Conservation (phyloP, 2,329 filamentous ascomycete species). For the Clarireedia paspali region DNA sequence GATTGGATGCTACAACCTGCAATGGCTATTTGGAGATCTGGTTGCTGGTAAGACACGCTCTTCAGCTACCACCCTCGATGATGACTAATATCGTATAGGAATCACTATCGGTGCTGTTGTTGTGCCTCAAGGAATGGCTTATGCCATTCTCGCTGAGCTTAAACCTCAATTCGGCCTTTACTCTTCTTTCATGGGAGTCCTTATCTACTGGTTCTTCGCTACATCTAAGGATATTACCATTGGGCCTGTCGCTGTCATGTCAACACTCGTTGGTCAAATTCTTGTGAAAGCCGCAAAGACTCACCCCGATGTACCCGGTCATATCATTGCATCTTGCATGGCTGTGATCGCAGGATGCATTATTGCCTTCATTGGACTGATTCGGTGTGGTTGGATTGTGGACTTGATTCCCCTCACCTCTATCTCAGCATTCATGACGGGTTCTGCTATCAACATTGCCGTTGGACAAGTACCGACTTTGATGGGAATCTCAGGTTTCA, state of each 20-base stretch:
- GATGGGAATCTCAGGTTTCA: slow-evolving; percentile 65
- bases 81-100: slow-evolving; percentile 32
- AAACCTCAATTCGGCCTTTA: slow-evolving; percentile 79
- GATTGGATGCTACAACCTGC: slow-evolving; percentile 80
- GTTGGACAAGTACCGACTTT: slow-evolving; percentile 75
- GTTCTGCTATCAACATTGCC: slow-evolving; percentile 83
- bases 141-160: slow-evolving; percentile 77
- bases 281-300: slow-evolving; percentile 54
- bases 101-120: slow-evolving; percentile 69
- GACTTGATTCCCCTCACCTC: slow-evolving; percentile 87
- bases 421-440: slow-evolving; percentile 94
- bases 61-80: not conserved
- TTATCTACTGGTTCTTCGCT: slow-evolving; percentile 96
- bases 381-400: slow-evolving; percentile 81
- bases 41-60: slow-evolving; percentile 60
- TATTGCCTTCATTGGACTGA: slow-evolving; percentile 69
- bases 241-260: slow-evolving; percentile 94
- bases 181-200: slow-evolving; percentile 90
- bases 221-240: slow-evolving; percentile 99
- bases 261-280: slow-evolving; percentile 78
- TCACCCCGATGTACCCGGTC: slow-evolving; percentile 49
- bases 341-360: slow-evolving; percentile 72
- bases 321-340: slow-evolving; percentile 70
- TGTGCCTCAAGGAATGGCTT: slow-evolving; percentile 96
- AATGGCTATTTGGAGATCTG: slow-evolving; percentile 85